Percentiles rank a stretch among this genome's conserved stretches.
phyloP scores from a whole-genome alignment of 495 filamentous ascomycete genomes.

The Neohortaea acidophila region DNA sequence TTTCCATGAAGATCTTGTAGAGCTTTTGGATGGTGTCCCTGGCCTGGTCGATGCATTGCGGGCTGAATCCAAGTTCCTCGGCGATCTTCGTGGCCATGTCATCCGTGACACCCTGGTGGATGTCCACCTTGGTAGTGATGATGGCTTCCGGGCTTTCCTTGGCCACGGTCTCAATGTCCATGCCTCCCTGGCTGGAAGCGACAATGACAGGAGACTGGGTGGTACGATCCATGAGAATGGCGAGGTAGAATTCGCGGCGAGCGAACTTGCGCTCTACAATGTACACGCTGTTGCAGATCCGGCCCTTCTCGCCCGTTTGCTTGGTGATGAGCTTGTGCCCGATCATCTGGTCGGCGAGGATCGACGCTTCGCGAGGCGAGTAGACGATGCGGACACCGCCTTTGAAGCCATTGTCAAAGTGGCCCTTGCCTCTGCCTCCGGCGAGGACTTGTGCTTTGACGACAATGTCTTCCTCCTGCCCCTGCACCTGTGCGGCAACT shows the following conservation, averaged over 20 bases:
- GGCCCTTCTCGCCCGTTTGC: slow-evolving; percentile 84
- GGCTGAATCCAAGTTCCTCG: slow-evolving; percentile 84
- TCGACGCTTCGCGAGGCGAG: slow-evolving; percentile 81
- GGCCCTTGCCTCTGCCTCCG: slow-evolving; percentile 91
- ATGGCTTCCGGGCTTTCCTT: slow-evolving; percentile 96
- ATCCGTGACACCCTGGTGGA: slow-evolving; percentile 88
- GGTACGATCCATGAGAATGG: slow-evolving; percentile 89
- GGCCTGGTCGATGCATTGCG: slow-evolving; percentile 89
- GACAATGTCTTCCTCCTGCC: slow-evolving; percentile 86
- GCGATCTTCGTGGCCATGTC: slow-evolving; percentile 84
- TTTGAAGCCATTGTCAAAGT: slow-evolving; percentile 96
- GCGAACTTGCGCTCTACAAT: slow-evolving; percentile 99
- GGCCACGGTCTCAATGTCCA: slow-evolving; percentile 96
- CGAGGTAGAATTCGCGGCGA: slow-evolving; percentile 96
- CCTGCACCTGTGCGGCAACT: slow-evolving; percentile 73
- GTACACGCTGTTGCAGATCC: slow-evolving; percentile 89
- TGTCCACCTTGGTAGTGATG: slow-evolving; percentile 79
- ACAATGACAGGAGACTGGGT: slow-evolving; percentile 90
- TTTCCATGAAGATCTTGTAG: slow-evolving; percentile 95
- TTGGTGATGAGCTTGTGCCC: slow-evolving; percentile 99
- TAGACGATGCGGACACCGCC: slow-evolving; percentile 97
- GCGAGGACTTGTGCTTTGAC: slow-evolving; percentile 99
- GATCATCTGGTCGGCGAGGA: slow-evolving; percentile 98
- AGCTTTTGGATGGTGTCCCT: slow-evolving; percentile 94
- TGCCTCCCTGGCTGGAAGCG: slow-evolving; percentile 91